phyloP scores from a whole-genome alignment of 805 yeast species.

The Yarrowia osloensis region DNA sequence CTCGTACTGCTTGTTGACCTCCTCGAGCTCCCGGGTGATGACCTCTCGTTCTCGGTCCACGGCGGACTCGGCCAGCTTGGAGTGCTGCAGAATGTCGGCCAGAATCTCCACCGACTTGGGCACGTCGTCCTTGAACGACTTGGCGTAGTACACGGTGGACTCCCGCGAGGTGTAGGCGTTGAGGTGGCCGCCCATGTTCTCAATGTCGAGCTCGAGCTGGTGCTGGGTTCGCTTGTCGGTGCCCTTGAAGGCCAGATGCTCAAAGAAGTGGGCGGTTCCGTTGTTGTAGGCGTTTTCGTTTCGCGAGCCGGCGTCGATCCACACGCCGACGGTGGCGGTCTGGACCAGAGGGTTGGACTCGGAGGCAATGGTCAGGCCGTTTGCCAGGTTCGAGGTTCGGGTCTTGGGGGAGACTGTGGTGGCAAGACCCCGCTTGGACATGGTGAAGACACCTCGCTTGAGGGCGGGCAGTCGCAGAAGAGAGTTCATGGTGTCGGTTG shows the following conservation, averaged over 20 bases:
- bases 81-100: conserved; percentile 84
- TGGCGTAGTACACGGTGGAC: conserved; percentile 95
- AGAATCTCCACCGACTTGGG: conserved; percentile 84
- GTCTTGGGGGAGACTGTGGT: conserved; percentile 47
- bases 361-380: conserved; percentile 93
- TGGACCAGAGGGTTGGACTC: conserved; percentile 82
- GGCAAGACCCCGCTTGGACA: conserved; percentile 28
- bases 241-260: conserved; percentile 96
- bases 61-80: conserved; percentile 77
- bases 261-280: conserved; percentile 97
- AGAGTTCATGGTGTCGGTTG: conserved; percentile 12
- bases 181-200: conserved; percentile 93
- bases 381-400: conserved; percentile 72
- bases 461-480: conserved; percentile 31
- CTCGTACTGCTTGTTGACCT: conserved; percentile 97
- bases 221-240: conserved; percentile 78
- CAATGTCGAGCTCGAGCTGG: conserved; percentile 87
- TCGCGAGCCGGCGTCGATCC: conserved; percentile 98
- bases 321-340: conserved; percentile 97
- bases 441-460: conserved; percentile 28
- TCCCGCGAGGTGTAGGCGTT: conserved; percentile 99
- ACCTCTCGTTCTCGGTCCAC: conserved; percentile 96
- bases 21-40: conserved; percentile 93
- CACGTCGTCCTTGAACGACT: conserved; percentile 76
- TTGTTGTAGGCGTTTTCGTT: conserved; percentile 83